Evolutionary conservation across 164 flowering plant species (phyloP), one percentile per base, ranked within the genome.

Genomic region (Paratinospora sagittata): DNA sequence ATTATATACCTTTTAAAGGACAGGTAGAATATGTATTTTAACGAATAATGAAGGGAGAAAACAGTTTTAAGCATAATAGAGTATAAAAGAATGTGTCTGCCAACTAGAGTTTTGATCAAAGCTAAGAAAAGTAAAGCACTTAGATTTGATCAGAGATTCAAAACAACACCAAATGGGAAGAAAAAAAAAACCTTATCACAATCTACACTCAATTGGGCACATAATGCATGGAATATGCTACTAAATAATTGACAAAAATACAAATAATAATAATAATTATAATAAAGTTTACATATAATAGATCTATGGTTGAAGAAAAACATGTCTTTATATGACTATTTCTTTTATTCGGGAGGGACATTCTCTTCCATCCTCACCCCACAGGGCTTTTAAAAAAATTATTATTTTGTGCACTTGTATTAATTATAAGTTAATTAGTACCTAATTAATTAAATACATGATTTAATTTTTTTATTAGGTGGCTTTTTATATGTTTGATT

Each of bases 161-260:
- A 19, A 33, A 37, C 49, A 39, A 43, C n/a, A n/a, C 5, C 17
- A 39, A 43, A 43, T 10, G 21, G 26, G 45, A 43, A 67, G 27
- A 45, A 11, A 26, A 45, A 47, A 26, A 49, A 43, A 3, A 8
- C 16, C 60, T 67, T 47, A 68, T 47, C 70, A 45, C 14, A 68
- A 68, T n/a, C n/a, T n/a, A 21, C 26, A 49, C 39, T 45, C 70
- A 49, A 68, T 47, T 68, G 60, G 70, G 19, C n/a, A 49, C 16
- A 68, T 68, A 68, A 71, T 30, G 19, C 26, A 23, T 27, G 66
- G 71, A 67, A 73, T 73, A 45, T 68, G 23, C 71, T 67, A 33
- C 19, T 27, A 39, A 73, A 66, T 73, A 66, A 73, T 73, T 67
- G 65, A 73, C 41, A 19, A 41, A 16, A 63, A 72, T 27, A 12